Percentiles rank a stretch among this genome's conserved stretches.
Conservation (phyloP, 2,329 filamentous ascomycete species). For the Calonectria honghensis region DNA sequence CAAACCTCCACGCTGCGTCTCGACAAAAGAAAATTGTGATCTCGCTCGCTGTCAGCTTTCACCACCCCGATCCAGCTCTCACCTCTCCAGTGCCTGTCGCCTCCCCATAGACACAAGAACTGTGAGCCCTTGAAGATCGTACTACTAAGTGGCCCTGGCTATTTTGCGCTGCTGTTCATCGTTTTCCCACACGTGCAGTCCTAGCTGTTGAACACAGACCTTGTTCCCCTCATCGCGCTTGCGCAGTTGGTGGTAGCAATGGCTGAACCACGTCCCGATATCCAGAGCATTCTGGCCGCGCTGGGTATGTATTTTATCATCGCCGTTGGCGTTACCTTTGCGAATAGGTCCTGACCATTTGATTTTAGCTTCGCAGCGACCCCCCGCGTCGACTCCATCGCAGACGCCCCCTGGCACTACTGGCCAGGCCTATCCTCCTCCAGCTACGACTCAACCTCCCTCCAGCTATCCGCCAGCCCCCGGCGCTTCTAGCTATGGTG, state of each 20-base stretch:
- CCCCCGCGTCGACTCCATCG: slow-evolving; percentile 63
- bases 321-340: slow-evolving; percentile 30
- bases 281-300: slow-evolving; percentile 68
- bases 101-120: slow-evolving; percentile 16
- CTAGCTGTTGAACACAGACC: slow-evolving; percentile 16
- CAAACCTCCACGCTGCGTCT: slow-evolving; percentile 44
- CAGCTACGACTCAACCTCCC: slow-evolving; percentile 59
- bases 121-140: slow-evolving; percentile 1
- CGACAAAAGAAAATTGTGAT: slow-evolving; percentile 50
- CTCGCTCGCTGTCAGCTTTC: slow-evolving; percentile 37
- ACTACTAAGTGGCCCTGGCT: slow-evolving; percentile 13
- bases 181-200: slow-evolving; percentile 38
- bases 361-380: slow-evolving; percentile 66
- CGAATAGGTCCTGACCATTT: slow-evolving; percentile 48
- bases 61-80: slow-evolving; percentile 35
- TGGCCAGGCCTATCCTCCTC: slow-evolving; percentile 63
- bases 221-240: slow-evolving; percentile 31
- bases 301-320: slow-evolving; percentile 62
- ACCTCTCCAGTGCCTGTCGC: slow-evolving; percentile 33
- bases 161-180: slow-evolving; percentile 20
- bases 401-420: slow-evolving; percentile 64
- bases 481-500: slow-evolving; percentile 53
- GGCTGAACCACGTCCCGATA: slow-evolving; percentile 55
- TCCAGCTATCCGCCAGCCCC: slow-evolving; percentile 62
- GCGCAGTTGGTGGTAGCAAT: slow-evolving; percentile 46